phyloP scores from a whole-genome alignment of 176 grass and related monocot species.

The Rhipidocladum racemiflorum region DNA sequence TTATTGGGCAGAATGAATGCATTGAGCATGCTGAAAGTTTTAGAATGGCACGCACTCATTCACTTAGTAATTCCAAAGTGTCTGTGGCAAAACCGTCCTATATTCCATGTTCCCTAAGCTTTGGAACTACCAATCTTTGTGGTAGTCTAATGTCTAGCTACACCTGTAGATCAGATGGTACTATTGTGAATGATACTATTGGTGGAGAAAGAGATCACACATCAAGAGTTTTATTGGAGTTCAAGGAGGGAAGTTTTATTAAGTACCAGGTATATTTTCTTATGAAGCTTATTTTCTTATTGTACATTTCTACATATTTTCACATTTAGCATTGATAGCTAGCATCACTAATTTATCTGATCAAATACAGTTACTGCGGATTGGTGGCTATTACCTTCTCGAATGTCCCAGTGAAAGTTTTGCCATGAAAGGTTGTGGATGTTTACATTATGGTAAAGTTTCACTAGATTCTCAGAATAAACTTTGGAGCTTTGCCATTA shows the following conservation, averaged over 20 bases:
- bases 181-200: slow-evolving; percentile 20
- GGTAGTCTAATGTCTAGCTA: slow-evolving; percentile 39
- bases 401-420: slow-evolving; percentile 48
- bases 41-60: slow-evolving; percentile 39
- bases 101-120: slow-evolving; percentile 52
- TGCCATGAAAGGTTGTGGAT: slow-evolving; percentile 41
- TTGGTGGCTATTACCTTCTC: slow-evolving; percentile 75
- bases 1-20: slow-evolving; percentile 41
- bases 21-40: slow-evolving; percentile 42
- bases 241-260: slow-evolving; percentile 44
- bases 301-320: background rate
- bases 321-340: slow-evolving; percentile 24
- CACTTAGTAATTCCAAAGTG: slow-evolving; percentile 30
- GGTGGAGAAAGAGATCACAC: background rate
- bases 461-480: slow-evolving; percentile 45
- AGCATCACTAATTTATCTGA: slow-evolving; percentile 24
- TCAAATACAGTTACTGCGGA: slow-evolving; percentile 51
- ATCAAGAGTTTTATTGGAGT: slow-evolving; percentile 69
- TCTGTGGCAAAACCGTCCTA: slow-evolving; percentile 33
- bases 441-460: slow-evolving; percentile 43
- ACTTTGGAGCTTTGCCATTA: slow-evolving; percentile 56
- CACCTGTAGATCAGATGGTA: slow-evolving; percentile 35
- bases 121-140: slow-evolving; percentile 36
- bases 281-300: slow-evolving; percentile 23
- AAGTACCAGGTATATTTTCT: slow-evolving; percentile 56